phyloP scores from a whole-genome alignment of 805 yeast species.

The Saccharomycopsis synnaedendra region DNA sequence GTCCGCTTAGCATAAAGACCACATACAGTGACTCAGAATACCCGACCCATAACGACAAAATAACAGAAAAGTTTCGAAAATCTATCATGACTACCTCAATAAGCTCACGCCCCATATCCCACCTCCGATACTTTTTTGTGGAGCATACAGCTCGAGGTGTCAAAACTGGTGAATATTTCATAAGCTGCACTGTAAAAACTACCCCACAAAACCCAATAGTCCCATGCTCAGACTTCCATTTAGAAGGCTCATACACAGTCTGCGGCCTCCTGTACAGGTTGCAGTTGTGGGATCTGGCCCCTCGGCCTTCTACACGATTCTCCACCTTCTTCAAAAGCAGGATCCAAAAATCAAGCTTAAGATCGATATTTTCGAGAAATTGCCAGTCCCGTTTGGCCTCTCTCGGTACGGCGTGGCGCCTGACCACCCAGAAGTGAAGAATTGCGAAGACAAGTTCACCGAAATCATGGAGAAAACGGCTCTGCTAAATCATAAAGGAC shows the following conservation, averaged over 20 bases:
- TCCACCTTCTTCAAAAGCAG: slow-evolving; percentile 46
- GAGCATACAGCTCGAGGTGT: too few species aligned
- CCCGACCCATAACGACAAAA: too few species aligned
- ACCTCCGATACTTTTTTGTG: too few species aligned
- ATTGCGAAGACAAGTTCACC: slow-evolving; percentile 58
- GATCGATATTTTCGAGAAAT: slow-evolving; percentile 48
- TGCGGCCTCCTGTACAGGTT: slow-evolving; percentile 21
- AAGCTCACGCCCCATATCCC: too few species aligned
- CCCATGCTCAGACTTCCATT: not conserved
- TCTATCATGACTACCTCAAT: too few species aligned
- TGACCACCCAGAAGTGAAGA: slow-evolving; percentile 94
- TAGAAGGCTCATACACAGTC: not conserved
- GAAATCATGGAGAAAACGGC: slow-evolving; percentile 28
- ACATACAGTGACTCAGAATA: too few species aligned
- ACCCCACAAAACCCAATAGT: not conserved
- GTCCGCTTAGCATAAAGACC: too few species aligned
- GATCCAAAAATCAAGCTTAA: slow-evolving; percentile 19
- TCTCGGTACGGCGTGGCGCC: slow-evolving; percentile 97
- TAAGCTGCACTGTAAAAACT: not conserved
- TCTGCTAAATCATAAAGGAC: slow-evolving; percentile 17
- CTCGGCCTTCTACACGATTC: slow-evolving; percentile 86
- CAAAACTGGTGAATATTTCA: too few species aligned
- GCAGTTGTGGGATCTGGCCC: slow-evolving; percentile 96
- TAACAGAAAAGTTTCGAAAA: too few species aligned
- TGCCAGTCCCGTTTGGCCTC: slow-evolving; percentile 87